phyloP scores from a whole-genome alignment of 2,329 filamentous ascomycete species.

The Diaporthe destruens region DNA sequence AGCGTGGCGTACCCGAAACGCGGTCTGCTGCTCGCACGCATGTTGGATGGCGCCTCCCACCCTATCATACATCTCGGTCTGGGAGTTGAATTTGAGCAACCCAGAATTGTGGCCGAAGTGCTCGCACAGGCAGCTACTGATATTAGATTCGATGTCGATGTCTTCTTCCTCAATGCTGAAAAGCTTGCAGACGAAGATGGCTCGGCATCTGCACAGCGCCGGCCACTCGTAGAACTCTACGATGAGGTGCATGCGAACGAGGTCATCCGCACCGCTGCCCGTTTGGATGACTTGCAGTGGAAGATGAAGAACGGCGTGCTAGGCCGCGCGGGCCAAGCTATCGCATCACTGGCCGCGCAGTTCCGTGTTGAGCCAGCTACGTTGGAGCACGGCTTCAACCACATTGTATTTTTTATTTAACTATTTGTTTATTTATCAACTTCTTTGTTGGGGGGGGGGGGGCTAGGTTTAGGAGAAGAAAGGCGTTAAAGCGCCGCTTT shows the following conservation, averaged over 20 bases:
- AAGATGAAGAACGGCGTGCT: constrained; percentile 75
- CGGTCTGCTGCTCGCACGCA: constrained; percentile 74
- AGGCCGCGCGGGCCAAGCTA: constrained; percentile 65
- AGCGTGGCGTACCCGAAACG: constrained; percentile 69
- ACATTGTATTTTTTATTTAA: too few relatives aligned
- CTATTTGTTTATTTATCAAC: too few relatives aligned
- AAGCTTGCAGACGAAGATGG: neutral
- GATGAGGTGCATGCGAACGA: constrained; percentile 53
- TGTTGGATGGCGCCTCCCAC: constrained; percentile 75
- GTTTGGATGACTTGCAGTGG: constrained; percentile 45
- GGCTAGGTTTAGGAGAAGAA: neutral
- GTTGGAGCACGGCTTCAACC: constrained; percentile 59
- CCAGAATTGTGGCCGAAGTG: constrained; percentile 82
- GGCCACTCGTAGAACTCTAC: constrained; percentile 43
- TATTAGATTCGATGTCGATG: neutral
- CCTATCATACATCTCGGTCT: constrained; percentile 88
- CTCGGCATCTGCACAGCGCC: neutral
- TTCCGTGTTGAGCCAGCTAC: constrained; percentile 59
- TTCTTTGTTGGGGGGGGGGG: too few relatives aligned
- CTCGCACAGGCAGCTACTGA: constrained; percentile 74
- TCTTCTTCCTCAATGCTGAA: constrained; percentile 11
- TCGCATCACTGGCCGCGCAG: constrained; percentile 67
- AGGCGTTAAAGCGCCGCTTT: neutral
- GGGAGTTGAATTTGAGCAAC: constrained; percentile 84
- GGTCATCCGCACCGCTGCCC: constrained; percentile 62